A percentile compares a stretch with the other conserved stretches of the same genome.
Conservation (phyloP, 805 yeast species). For the Pichia ethanolica region DNA sequence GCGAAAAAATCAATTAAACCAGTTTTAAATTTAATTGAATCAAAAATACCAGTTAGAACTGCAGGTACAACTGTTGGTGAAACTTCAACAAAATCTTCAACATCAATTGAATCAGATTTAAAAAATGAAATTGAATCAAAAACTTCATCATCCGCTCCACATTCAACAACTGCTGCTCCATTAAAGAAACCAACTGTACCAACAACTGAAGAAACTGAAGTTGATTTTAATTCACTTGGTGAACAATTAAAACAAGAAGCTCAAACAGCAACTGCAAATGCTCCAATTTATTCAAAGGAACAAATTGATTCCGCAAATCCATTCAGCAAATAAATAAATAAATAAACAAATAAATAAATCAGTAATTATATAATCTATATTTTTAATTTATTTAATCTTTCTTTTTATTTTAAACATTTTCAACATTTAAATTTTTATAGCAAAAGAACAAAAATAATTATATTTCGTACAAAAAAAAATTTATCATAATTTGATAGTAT, state of each 20-base stretch:
- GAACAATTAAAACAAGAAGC: slow-evolving; percentile 14
- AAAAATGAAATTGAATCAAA: not conserved
- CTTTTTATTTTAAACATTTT: too few relatives aligned
- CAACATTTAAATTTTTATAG: too few relatives aligned
- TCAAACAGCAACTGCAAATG: slow-evolving; percentile 2
- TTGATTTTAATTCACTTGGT: slow-evolving; percentile 13
- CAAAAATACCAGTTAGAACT: slow-evolving; percentile 57
- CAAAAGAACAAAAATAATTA: too few relatives aligned
- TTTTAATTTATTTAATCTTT: not conserved
- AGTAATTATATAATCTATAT: not conserved
- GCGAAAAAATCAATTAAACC: slow-evolving; percentile 60
- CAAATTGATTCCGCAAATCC: slow-evolving; percentile 8
- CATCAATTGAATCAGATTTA: not conserved
- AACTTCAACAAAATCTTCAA: not conserved
- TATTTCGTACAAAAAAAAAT: too few relatives aligned
- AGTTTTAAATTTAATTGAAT: slow-evolving; percentile 49
- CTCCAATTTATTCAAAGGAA: slow-evolving; percentile 10
- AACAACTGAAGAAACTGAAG: slow-evolving; percentile 8
- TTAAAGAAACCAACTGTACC: not conserved
- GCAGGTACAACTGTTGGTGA: slow-evolving; percentile 55
- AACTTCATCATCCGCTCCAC: slow-evolving; percentile 7
- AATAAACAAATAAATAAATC: not conserved
- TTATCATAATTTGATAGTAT: too few relatives aligned
- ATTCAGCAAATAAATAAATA: not conserved
- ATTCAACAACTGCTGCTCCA: slow-evolving; percentile 5